A percentile compares a stretch with the other conserved stretches of the same genome.
Conservation (phyloP, 1,139 yeast genomes). For the Magnusiomyces tetraspermus region DNA sequence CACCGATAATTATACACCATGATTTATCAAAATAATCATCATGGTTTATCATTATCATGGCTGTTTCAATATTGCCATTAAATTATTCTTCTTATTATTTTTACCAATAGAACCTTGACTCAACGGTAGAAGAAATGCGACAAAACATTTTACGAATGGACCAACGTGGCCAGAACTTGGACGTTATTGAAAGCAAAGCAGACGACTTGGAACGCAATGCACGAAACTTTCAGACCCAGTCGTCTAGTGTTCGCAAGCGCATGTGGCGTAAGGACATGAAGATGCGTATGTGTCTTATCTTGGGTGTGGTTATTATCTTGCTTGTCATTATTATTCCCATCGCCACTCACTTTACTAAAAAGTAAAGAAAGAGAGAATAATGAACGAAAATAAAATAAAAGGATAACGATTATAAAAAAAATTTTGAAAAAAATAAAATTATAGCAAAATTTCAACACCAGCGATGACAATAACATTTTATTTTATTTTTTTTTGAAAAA, state of each 20-base stretch:
- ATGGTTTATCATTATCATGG: too few relatives aligned
- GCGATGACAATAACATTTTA: background rate
- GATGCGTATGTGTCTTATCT: constrained; percentile 85
- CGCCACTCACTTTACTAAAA: constrained; percentile 46
- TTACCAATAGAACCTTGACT: constrained; percentile 67
- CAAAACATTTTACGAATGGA: constrained; percentile 95
- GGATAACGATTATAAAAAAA: too few relatives aligned
- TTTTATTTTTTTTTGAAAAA: too few relatives aligned
- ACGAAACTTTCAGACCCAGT: constrained; percentile 93
- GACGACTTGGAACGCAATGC: constrained; percentile 90
- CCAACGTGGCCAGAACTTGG: constrained; percentile 88
- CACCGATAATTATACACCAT: too few relatives aligned
- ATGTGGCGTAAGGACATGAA: constrained; percentile 99
- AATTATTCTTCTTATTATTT: too few relatives aligned
- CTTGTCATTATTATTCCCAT: constrained; percentile 86
- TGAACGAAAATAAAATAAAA: too few relatives aligned
- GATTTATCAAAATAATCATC: too few relatives aligned
- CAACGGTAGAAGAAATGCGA: constrained; percentile 96
- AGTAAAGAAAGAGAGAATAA: background rate
- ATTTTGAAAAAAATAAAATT: background rate
- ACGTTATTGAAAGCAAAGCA: constrained; percentile 87
- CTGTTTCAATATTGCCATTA: too few relatives aligned
- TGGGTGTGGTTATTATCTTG: constrained; percentile 70
- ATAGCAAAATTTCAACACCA: background rate
- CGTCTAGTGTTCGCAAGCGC: constrained; percentile 93